phyloP scores from a whole-genome alignment of 495 filamentous ascomycete species.

The Neurospora sp. region DNA sequence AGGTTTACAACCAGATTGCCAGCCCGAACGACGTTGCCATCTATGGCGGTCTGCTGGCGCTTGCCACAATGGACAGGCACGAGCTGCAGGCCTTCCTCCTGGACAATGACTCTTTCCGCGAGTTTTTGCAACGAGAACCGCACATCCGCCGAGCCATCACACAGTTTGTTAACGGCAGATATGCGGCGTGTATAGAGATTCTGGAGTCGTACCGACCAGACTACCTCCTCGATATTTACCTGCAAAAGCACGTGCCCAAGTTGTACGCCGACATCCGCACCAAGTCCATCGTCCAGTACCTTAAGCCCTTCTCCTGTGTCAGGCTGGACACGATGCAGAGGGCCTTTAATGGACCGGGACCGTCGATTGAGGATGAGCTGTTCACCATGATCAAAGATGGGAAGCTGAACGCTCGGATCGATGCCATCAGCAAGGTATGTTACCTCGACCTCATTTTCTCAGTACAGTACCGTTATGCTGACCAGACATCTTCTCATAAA shows the following conservation, averaged over 20 bases:
- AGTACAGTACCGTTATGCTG: neutral
- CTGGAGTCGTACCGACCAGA: slow-evolving; percentile 73
- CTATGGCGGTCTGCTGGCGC: slow-evolving; percentile 82
- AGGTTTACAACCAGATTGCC: slow-evolving; percentile 60
- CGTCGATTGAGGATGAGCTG: slow-evolving; percentile 65
- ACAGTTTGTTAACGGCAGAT: slow-evolving; percentile 81
- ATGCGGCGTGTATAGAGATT: slow-evolving; percentile 69
- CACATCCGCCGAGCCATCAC: slow-evolving; percentile 85
- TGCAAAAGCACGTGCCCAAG: slow-evolving; percentile 61
- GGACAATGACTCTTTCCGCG: slow-evolving; percentile 68
- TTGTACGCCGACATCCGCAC: slow-evolving; percentile 66
- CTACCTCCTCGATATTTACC: slow-evolving; percentile 81
- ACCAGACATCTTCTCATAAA: slow-evolving; percentile 12
- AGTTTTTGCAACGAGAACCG: slow-evolving; percentile 84
- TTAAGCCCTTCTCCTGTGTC: slow-evolving; percentile 69
- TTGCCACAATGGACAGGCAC: slow-evolving; percentile 76
- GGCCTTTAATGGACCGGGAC: slow-evolving; percentile 47
- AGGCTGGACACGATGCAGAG: slow-evolving; percentile 58
- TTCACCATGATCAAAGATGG: slow-evolving; percentile 62
- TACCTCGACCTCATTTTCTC: neutral
- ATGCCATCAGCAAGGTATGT: slow-evolving; percentile 64
- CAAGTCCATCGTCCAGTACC: slow-evolving; percentile 89
- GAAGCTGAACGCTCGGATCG: slow-evolving; percentile 68
- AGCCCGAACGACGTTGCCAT: slow-evolving; percentile 83
- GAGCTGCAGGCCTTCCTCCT: slow-evolving; percentile 68